Base-by-base conservation (phyloP, 805 yeast genomes). In the Scheffersomyces spartinae region DNA sequence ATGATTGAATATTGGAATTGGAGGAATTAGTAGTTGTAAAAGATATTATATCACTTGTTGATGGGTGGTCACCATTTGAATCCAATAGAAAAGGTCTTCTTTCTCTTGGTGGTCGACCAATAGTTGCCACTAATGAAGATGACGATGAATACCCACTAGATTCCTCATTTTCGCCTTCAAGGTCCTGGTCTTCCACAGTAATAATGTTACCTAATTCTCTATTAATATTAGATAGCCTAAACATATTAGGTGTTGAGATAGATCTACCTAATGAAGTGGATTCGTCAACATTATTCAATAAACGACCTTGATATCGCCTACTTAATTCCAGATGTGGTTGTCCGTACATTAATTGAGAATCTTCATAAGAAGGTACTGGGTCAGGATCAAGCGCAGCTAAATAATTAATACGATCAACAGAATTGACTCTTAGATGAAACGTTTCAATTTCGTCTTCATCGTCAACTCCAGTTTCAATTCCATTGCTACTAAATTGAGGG, bases 311-410 rank as follows among this genome's bases (percentile, higher is more conserved):
- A n/a, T n/a, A n/a, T n/a, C n/a, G n/a, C n/a, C n/a, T n/a, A n/a
- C n/a, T n/a, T n/a, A n/a, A n/a, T n/a, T n/a, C n/a, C n/a, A n/a
- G 27, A 17, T 15, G 21, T 9, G 10, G 22, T 7, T 40, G 51
- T 23, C 43, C 49, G 28, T 50, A 47, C 24, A 49, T 21, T 25
- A 44, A 23, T 34, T 59, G 65, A 3, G 63, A 56, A 5, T 48
- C 43, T 34, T 60, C 67, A 35, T 60, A 60, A 2, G 60, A 51
- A 2, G 67, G 67, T 2, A 60, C 59, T 2, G 52, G 55, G 26
- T 55, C 61, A 13, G 26, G 17, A 10, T 26, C 30, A 23, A 23
- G 7, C 23, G 24, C 17, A 17, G 17, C 11, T n/a, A n/a, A n/a
- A n/a, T n/a, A n/a, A n/a, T n/a, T n/a, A n/a, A n/a, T n/a, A n/a